These are phyloP conservation scores for Trichopus zeylanicus DNA, from an alignment of 116 monocot species.

Conservation along the genomic window DNA sequence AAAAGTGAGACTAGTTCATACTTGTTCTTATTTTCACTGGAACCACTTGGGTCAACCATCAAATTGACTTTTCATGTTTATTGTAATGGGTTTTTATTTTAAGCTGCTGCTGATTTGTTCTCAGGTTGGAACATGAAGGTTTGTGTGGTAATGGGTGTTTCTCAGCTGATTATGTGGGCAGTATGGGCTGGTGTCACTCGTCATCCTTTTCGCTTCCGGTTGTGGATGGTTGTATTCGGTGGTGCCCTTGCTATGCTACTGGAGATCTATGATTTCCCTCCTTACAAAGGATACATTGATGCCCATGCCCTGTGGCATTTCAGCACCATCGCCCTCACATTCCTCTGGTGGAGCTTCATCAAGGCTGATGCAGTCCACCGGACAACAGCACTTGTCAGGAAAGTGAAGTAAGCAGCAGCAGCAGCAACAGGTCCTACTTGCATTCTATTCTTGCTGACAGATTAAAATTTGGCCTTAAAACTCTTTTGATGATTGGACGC, in stretches of 20 bases:
- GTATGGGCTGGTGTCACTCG: constrained; percentile 58
- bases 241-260: constrained; percentile 45
- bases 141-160: constrained; percentile 43
- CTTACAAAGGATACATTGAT: constrained; percentile 59
- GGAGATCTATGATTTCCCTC: constrained; percentile 70
- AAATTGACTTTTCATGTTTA: too few species aligned
- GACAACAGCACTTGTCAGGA: constrained; percentile 52
- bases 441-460: neutral
- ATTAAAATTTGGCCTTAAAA: too few species aligned
- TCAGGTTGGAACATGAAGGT: constrained; percentile 92
- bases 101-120: neutral
- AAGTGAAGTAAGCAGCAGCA: constrained; percentile 17
- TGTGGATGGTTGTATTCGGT: constrained; percentile 52
- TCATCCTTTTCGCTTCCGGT: constrained; percentile 64
- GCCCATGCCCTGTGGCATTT: constrained; percentile 72
- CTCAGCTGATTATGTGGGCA: constrained; percentile 66
- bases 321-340: constrained; percentile 59
- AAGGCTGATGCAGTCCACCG: constrained; percentile 55
- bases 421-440: neutral
- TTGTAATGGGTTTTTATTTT: too few species aligned
- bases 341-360: constrained; percentile 83
- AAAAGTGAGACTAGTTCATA: too few species aligned
- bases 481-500: too few species aligned
- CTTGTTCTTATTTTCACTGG: too few species aligned
- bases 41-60: too few species aligned